These are phyloP conservation scores for Chenopodium formosanum DNA, from an alignment of 148 eudicot genomes.

Conservation along the genomic window DNA sequence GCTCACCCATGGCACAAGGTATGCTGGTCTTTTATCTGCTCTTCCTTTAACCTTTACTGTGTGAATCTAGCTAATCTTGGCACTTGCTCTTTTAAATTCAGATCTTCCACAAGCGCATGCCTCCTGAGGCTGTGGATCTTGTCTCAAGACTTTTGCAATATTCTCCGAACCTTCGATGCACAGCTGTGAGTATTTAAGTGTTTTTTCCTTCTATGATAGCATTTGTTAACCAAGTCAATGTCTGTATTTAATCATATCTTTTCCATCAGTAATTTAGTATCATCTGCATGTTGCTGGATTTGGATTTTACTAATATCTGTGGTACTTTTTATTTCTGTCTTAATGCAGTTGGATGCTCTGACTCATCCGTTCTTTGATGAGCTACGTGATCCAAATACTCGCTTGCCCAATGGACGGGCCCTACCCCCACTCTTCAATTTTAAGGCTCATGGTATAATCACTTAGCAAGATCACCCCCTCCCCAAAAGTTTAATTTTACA, in stretches of 20 bases:
- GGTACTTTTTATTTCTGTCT: background rate
- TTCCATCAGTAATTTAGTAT: background rate
- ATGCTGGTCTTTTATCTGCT: constrained; percentile 8
- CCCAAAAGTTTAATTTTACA: background rate
- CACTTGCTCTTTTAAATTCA: constrained; percentile 24
- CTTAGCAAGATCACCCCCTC: too few relatives aligned
- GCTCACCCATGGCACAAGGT: constrained; percentile 99
- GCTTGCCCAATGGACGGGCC: constrained; percentile 70
- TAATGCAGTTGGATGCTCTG: constrained; percentile 61
- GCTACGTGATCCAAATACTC: constrained; percentile 74
- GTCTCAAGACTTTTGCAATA: constrained; percentile 89
- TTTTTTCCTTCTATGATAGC: background rate
- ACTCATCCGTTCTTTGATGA: constrained; percentile 78
- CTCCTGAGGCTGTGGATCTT: constrained; percentile 93
- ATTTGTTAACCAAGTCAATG: too few relatives aligned
- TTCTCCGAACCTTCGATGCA: constrained; percentile 76
- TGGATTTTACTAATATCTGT: background rate
- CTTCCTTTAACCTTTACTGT: background rate
- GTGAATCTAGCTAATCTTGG: background rate
- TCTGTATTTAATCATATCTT: background rate
- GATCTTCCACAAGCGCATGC: constrained; percentile 90
- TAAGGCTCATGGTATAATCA: constrained; percentile 61
- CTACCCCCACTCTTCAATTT: constrained; percentile 85
- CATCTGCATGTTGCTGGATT: background rate
- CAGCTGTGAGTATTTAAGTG: constrained; percentile 59